Base-by-base conservation (phyloP, 2,329 filamentous ascomycete genomes). In the Paraconiothyrium brasiliense region DNA sequence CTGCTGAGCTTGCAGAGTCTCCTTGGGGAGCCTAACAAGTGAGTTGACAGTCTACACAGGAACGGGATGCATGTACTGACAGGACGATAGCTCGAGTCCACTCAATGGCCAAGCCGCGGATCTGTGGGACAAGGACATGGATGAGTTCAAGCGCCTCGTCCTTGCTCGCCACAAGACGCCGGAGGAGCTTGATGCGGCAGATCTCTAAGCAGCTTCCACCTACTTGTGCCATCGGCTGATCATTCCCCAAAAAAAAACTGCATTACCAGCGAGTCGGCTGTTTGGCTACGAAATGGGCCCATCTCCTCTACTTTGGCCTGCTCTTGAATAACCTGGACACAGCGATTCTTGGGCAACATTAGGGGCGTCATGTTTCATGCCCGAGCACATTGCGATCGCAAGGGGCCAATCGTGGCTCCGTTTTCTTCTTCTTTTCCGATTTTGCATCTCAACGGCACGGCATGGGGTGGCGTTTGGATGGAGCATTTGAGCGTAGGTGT, bases 11-110 rank as follows among this genome's bases (percentile, higher is more conserved):
- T 99, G 80, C 95, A 99, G 82, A 97, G 94, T 80, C 83, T 99
- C 75, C 86, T 99, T 35, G 95, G 94, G 30, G 95, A 99, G 82
- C 95, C 95, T 39, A 99, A 99, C 83, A 99, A 99, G 95, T 98
- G 83, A 80, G 92, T 73, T 11, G 20, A 54, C 24, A n/a, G 11
- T 7, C 11, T 7, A 11, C 22, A 30, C 2, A 11, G 22, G 27
- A 22, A 13, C 4, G 3, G 27, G 8, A 46, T 55, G 4, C 3
- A 20, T 16, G 43, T 30, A 34, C 37, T 59, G 39, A 59, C 41
- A 11, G 22, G 13, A 46, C 30, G 4, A 24, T 57, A 98, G 94
- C 79, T 89, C 95, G 61, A 97, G 93, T 68, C 95, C 95, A 2
- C 84, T 99, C 66, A 99, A 99, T 73, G 96, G 93, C 62, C 94